A percentile compares a stretch with the other conserved stretches of the same genome.
Conservation (phyloP, 2,329 filamentous ascomycete species). For the Fusarium sp. region DNA sequence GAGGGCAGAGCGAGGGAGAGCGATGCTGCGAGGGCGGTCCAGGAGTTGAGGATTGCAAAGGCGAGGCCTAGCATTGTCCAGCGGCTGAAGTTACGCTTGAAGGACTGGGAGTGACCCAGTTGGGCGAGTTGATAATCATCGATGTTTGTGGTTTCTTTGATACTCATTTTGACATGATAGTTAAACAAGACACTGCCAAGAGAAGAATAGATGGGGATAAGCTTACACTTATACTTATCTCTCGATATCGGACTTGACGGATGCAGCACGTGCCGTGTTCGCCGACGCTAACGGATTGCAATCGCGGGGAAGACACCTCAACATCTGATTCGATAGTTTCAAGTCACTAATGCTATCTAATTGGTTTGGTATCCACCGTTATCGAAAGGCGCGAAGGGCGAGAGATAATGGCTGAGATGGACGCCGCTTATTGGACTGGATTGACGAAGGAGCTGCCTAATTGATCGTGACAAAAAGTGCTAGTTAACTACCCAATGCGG, state of each 20-base stretch:
- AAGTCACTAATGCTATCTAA: not conserved
- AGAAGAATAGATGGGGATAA: not conserved
- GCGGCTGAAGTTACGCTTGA: conserved; percentile 35
- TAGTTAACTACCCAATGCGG: conserved; percentile 15
- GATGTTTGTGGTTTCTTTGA: conserved; percentile 21
- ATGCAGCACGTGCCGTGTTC: not conserved
- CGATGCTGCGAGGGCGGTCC: conserved; percentile 60
- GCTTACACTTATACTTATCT: not conserved
- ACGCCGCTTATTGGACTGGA: not conserved
- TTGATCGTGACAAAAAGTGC: conserved; percentile 5
- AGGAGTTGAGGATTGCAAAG: conserved; percentile 61
- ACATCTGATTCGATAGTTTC: not conserved
- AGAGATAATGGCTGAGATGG: conserved; percentile 3
- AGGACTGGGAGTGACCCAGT: conserved; percentile 38
- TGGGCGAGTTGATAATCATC: conserved; percentile 38
- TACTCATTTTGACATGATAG: not conserved
- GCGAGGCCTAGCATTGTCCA: conserved; percentile 57
- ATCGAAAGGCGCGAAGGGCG: not conserved
- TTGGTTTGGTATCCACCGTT: conserved; percentile 3
- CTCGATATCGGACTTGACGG: not conserved
- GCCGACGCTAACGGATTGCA: not conserved
- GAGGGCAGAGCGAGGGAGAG: conserved; percentile 67
- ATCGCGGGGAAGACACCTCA: not conserved
- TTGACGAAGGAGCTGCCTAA: not conserved
- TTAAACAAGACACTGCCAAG: not conserved